phyloP scores from a whole-genome alignment of 768 basidiomycete species.

The Termitomyces sp. region DNA sequence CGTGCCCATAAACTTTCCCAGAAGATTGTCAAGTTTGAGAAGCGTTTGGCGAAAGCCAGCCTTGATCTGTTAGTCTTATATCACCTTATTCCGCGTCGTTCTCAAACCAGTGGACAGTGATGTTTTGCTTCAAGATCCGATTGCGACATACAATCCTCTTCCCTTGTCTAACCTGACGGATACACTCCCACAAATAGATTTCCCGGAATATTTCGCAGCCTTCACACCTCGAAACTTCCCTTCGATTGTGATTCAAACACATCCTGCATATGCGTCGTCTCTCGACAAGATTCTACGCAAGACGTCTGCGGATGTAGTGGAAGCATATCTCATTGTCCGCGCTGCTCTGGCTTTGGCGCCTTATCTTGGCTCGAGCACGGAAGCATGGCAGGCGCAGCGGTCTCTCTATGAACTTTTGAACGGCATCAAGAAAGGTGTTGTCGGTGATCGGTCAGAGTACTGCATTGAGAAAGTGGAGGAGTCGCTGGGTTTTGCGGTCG shows the following conservation, averaged over 20 bases:
- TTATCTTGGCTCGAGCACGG: constrained; percentile 67
- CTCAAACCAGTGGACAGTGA: constrained; percentile 34
- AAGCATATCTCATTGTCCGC: constrained; percentile 83
- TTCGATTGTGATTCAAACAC: constrained; percentile 70
- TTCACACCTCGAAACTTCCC: constrained; percentile 79
- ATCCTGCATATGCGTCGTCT: constrained; percentile 67
- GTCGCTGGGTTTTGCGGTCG: constrained; percentile 83
- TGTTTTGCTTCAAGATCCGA: constrained; percentile 70
- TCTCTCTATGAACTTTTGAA: constrained; percentile 64
- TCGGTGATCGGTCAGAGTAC: constrained; percentile 78
- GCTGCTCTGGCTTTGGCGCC: constrained; percentile 64
- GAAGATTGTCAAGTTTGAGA: constrained; percentile 74
- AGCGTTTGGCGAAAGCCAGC: constrained; percentile 67
- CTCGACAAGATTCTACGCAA: constrained; percentile 63
- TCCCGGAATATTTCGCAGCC: constrained; percentile 80
- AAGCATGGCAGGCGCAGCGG: constrained; percentile 73
- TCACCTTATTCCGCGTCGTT: neutral
- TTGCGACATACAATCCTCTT: constrained; percentile 84
- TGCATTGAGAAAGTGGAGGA: constrained; percentile 71
- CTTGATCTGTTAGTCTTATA: constrained; percentile 60
- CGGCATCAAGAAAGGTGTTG: constrained; percentile 83
- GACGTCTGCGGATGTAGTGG: constrained; percentile 65
- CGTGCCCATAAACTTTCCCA: constrained; percentile 60
- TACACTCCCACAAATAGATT: constrained; percentile 70
- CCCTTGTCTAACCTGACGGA: constrained; percentile 62